Percentiles rank a stretch among this genome's conserved stretches.
These are phyloP conservation scores for Groenewaldozyma sp. DNA, from an alignment of 1,139 yeast genomes.

Conservation along the genomic window DNA sequence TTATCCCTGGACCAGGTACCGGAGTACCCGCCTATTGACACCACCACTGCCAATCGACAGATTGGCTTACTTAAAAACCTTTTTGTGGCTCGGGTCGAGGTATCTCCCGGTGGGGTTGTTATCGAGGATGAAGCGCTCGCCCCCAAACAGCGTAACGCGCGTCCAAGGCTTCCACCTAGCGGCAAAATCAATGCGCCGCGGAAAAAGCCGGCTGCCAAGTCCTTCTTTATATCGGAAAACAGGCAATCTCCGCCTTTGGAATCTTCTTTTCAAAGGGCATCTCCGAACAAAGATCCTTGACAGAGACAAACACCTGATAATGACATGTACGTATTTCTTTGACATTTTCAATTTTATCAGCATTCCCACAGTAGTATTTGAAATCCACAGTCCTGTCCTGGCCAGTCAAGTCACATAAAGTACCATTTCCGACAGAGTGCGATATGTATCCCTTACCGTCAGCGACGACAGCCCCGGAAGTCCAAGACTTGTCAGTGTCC, in stretches of 20 bases:
- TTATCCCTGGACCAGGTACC: constrained; percentile 23
- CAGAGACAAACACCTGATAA: constrained; percentile 50
- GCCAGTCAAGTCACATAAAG: constrained; percentile 63
- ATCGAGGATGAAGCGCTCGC: constrained; percentile 80
- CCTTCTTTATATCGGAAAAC: constrained; percentile 13
- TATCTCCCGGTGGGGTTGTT: constrained; percentile 26
- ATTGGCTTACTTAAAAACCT: constrained; percentile 55
- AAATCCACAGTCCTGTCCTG: constrained; percentile 54
- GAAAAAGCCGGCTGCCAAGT: constrained; percentile 34
- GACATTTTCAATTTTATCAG: constrained; percentile 35
- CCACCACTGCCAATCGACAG: constrained; percentile 41
- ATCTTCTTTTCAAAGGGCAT: constrained; percentile 18
- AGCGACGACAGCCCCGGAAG: too few species aligned
- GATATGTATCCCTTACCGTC: constrained; percentile 12
- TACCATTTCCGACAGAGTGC: constrained; percentile 53
- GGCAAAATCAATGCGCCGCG: constrained; percentile 74
- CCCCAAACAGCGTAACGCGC: constrained; percentile 64
- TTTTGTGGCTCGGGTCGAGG: constrained; percentile 31
- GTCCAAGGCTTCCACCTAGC: constrained; percentile 87
- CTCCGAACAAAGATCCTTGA: constrained; percentile 51
- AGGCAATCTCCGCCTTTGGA: background rate
- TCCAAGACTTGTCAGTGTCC: too few species aligned
- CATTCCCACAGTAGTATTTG: constrained; percentile 47
- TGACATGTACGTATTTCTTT: constrained; percentile 66
- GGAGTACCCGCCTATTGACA: constrained; percentile 35